Percentiles rank a stretch among this genome's conserved stretches.
These are phyloP conservation scores for Zygosaccharomyces gambellarensis DNA, from an alignment of 805 yeast genomes.

Conservation along the genomic window DNA sequence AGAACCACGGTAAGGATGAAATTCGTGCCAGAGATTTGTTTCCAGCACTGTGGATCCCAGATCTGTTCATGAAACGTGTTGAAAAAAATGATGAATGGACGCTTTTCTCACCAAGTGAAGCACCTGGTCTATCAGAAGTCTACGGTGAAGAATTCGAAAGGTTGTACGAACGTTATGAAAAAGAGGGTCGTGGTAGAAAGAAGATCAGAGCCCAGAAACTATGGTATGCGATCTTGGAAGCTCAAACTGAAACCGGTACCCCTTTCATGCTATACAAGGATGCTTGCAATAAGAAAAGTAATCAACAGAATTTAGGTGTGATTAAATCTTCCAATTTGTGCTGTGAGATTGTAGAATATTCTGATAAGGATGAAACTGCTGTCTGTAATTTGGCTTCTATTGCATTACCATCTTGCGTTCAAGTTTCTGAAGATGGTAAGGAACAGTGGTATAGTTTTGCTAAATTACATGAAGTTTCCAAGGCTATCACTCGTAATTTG, in stretches of 20 bases:
- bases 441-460: slow-evolving; percentile 62
- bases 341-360: slow-evolving; percentile 89
- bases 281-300: slow-evolving; percentile 77
- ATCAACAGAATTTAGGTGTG: slow-evolving; percentile 85
- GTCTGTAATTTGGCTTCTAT: slow-evolving; percentile 93
- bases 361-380: slow-evolving; percentile 88
- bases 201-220: slow-evolving; percentile 80
- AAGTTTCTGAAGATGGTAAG: slow-evolving; percentile 40
- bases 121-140: slow-evolving; percentile 75
- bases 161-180: slow-evolving; percentile 67
- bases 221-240: slow-evolving; percentile 81
- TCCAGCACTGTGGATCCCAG: slow-evolving; percentile 90
- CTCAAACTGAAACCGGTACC: slow-evolving; percentile 93
- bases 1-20: slow-evolving; percentile 94
- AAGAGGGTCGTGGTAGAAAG: slow-evolving; percentile 52
- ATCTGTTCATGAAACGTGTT: slow-evolving; percentile 86
- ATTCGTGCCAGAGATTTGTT: slow-evolving; percentile 86
- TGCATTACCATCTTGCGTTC: slow-evolving; percentile 77
- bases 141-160: slow-evolving; percentile 77
- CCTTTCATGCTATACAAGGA: slow-evolving; percentile 93
- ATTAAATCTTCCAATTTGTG: slow-evolving; percentile 91
- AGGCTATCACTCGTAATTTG: slow-evolving; percentile 73
- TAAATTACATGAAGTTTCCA: slow-evolving; percentile 68
- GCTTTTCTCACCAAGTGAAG: slow-evolving; percentile 79
- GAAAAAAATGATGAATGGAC: slow-evolving; percentile 79